Base-by-base conservation (phyloP, 352 stramenopile species). In the Pythium monospermum region DNA sequence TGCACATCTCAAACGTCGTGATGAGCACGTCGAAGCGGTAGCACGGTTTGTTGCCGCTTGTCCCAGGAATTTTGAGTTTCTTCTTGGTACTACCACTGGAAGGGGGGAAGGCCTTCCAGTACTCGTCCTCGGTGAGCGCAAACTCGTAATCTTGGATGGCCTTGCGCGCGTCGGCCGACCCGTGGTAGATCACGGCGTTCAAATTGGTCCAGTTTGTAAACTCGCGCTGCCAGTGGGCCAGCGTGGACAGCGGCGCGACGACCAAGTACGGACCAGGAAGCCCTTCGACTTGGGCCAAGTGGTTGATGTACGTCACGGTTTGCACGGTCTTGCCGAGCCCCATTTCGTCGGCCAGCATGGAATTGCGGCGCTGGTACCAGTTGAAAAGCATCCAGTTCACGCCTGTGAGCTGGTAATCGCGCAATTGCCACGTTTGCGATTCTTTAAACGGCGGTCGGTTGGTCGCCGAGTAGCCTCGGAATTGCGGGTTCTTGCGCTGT, bases 271-370 rank as follows among this genome's bases (percentile, higher is more conserved):
- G 97, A 13, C 94, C 94, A 8, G 86, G 76, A 27, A 96, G 69
- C 43, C 96, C 94, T 65, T 99, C 96, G 5, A 97, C 87, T n/a
- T 86, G 73, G 22, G 85, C 87, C 28, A 99, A 69, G 60, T 99
- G 96, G 61, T 99, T 97, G 40, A 99, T 69, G 49, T 91, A 97
- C 55, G 89, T 87, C 15, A 98, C 89, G 0, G 91, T 95, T 61
- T 99, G 97, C 32, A 97, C 82, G 3, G 94, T 98, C 68, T 98
- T 97, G 42, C 91, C 91, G 0, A 98, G 74, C 11, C 89, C 97
- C 96, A 99, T 99, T 69, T 99, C 98, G 67, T 99, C 98, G 7
- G 97, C 98, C 8, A 99, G 79, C 70, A 99, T 98, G 56, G 90
- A 99, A 51, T 95, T 96, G 15, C 97, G 91, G n/a, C 83, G 71